Base-by-base conservation (phyloP, 129 eudicot species). In the Artemisia tridentata region DNA sequence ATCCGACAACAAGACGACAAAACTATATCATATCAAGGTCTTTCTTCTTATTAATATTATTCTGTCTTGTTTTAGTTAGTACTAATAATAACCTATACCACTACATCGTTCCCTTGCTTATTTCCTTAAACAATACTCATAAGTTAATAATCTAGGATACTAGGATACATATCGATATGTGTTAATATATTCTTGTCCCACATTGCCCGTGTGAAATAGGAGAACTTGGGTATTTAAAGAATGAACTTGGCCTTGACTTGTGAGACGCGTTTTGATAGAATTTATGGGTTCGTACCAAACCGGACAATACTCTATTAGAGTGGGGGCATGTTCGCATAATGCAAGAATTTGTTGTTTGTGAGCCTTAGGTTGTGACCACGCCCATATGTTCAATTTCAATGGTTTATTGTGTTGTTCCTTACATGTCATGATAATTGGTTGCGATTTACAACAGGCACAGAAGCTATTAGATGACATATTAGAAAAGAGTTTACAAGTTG, bases 11-110 rank as follows among this genome's bases (percentile, higher is more conserved):
- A 78, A 79, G 68, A 58, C 43, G 27, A 29, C 80, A 72, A 91
- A 86, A 68, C 87, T 64, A 79, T 86, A 82, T 66, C 96, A 91
- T 43, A 76, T 88, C 63, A 88, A 86, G 96, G 96, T 91, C 49
- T 38, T 13, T 65, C 64, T 21, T 45, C 21, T 18, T 50, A 34
- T 29, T 25, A 65, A 15, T 18, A 67, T 43, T 21, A 59, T 68
- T 25, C 10, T 16, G 34, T 48, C 34, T 21, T 21, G 3, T 3
- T 64, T 13, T 38, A 15, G 43, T 50, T 59, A 17, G 15, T 55
- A 15, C 13, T 50, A 34, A 5, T 50, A 38, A 1, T 7, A 38
- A 38, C 45, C 10, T 38, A 38, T 38, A 31, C 7, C 5, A 4
- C 7, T 5, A 38, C 45, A 38, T 38, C 10, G 10, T 38, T 38